Evolutionary conservation across 129 eudicot genomes (phyloP).

Genomic region (Dittrichia graveolens): DNA sequence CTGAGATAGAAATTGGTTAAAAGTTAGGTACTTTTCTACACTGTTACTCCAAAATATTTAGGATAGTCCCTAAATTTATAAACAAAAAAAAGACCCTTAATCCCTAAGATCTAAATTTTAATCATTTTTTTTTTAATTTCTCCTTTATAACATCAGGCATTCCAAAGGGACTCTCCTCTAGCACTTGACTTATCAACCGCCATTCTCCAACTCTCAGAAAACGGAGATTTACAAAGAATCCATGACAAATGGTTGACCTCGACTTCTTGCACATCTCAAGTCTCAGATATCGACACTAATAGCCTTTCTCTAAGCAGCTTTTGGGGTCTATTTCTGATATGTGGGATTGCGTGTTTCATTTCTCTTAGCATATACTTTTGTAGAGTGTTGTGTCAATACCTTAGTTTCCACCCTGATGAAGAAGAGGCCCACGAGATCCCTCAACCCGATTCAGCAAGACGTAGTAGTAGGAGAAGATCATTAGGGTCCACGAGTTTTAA

Average conservation of each 20-base stretch:
- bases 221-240: conserved; percentile 62
- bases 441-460: conserved; percentile 46
- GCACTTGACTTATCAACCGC: conserved; percentile 70
- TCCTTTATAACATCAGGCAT: conserved; percentile 42
- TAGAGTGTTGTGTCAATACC: conserved; percentile 61
- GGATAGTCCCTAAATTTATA: not conserved
- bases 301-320: conserved; percentile 75
- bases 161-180: conserved; percentile 74
- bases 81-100: not conserved
- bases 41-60: too few relatives aligned
- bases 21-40: not conserved
- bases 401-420: conserved; percentile 47
- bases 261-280: conserved; percentile 38
- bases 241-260: conserved; percentile 61
- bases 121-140: conserved; percentile 9
- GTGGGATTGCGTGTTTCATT: conserved; percentile 59
- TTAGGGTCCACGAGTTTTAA: conserved; percentile 51
- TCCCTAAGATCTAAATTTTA: not conserved
- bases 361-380: conserved; percentile 52
- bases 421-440: conserved; percentile 47
- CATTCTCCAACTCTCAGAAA: conserved; percentile 62
- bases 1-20: not conserved
- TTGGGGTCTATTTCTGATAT: conserved; percentile 85
- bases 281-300: conserved; percentile 37
- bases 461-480: conserved; percentile 33